Evolutionary conservation across 164 flowering plant species (phyloP).

Genomic region (Nymphaea colorata): DNA sequence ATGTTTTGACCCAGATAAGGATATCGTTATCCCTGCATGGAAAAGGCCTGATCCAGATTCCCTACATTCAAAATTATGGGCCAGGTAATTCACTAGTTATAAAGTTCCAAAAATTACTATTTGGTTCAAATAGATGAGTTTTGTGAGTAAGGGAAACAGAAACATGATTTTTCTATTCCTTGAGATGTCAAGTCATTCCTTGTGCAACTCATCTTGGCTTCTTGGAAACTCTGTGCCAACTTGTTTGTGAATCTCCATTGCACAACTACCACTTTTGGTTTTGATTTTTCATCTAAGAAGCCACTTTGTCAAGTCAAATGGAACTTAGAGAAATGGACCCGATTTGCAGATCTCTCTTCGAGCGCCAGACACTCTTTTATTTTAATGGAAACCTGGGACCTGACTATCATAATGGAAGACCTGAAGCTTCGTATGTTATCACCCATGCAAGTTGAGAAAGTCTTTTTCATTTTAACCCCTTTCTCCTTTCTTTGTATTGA

Average conservation of each 20-base stretch:
- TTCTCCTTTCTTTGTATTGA: too few species aligned
- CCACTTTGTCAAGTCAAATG: too few species aligned
- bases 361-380: constrained; percentile 67
- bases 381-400: constrained; percentile 97
- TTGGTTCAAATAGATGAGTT: not conserved
- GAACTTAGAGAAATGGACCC: too few species aligned
- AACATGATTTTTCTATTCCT: not conserved
- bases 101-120: constrained; percentile 1
- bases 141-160: too few species aligned
- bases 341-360: constrained; percentile 45
- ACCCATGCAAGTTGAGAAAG: too few species aligned
- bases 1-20: constrained; percentile 89
- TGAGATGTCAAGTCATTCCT: too few species aligned
- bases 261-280: too few species aligned
- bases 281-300: too few species aligned
- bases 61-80: constrained; percentile 48
- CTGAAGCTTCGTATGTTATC: constrained; percentile 71
- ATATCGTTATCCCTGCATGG: constrained; percentile 98
- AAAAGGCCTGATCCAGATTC: constrained; percentile 54
- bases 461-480: too few species aligned
- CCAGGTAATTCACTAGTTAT: constrained; percentile 31
- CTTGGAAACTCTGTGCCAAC: too few species aligned
- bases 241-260: too few species aligned
- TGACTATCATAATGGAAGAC: constrained; percentile 69
- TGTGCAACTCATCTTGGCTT: too few species aligned